These are phyloP conservation scores for Rhodotorula sp. DNA, from an alignment of 1,284 basidiomycete species.

Conservation along the genomic window DNA sequence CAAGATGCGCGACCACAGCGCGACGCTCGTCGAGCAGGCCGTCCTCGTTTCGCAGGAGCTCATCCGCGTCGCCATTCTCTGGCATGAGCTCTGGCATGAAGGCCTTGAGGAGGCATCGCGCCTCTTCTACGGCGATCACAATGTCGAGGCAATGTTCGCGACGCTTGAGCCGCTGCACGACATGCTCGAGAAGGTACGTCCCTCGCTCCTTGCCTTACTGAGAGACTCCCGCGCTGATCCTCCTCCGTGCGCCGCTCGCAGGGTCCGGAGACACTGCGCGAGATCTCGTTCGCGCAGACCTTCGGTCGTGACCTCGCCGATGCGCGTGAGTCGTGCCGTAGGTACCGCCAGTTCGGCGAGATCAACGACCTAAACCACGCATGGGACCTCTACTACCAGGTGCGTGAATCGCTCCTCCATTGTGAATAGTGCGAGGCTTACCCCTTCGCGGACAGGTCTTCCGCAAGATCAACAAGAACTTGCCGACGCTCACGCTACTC, in stretches of 20 bases:
- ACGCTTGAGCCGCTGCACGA: slow-evolving; percentile 92
- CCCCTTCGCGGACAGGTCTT: slow-evolving; percentile 67
- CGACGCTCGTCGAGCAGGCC: slow-evolving; percentile 87
- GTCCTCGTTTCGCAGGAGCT: slow-evolving; percentile 89
- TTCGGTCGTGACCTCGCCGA: slow-evolving; percentile 92
- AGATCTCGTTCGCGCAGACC: slow-evolving; percentile 92
- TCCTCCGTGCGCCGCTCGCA: slow-evolving; percentile 47
- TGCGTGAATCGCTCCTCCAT: slow-evolving; percentile 50
- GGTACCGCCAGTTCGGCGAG: slow-evolving; percentile 86
- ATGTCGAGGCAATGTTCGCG: slow-evolving; percentile 98
- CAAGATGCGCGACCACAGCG: slow-evolving; percentile 90
- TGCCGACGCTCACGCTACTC: slow-evolving; percentile 84
- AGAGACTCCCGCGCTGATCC: background rate
- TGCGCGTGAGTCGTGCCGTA: slow-evolving; percentile 86
- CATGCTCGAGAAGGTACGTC: slow-evolving; percentile 78
- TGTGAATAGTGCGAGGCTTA: background rate
- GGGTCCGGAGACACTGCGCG: slow-evolving; percentile 91
- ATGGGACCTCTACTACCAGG: slow-evolving; percentile 98
- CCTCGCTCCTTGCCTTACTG: background rate
- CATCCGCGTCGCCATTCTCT: slow-evolving; percentile 95
- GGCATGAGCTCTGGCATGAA: slow-evolving; percentile 99
- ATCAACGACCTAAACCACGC: slow-evolving; percentile 91
- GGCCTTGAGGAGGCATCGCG: slow-evolving; percentile 97
- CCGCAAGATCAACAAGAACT: slow-evolving; percentile 92
- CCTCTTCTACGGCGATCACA: slow-evolving; percentile 96